Base-by-base conservation (phyloP, 2,329 filamentous ascomycete genomes). In the Aspergillus arachidicola region DNA sequence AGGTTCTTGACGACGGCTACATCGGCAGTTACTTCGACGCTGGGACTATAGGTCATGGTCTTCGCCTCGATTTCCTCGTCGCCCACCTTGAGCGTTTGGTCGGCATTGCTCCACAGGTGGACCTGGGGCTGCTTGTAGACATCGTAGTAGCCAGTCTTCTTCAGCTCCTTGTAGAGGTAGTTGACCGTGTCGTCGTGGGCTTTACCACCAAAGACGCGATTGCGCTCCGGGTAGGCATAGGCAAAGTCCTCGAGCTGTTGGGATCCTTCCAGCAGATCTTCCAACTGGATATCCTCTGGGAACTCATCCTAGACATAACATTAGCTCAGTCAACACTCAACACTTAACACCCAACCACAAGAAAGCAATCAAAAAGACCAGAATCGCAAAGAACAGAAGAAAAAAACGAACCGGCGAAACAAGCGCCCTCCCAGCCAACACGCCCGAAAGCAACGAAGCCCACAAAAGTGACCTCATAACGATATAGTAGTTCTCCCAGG, bases 31-130 rank as follows among this genome's bases (percentile, higher is more conserved):
- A 69, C 60, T 14, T 75, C 67, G 32, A 68, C 69, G 34, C 72
- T 73, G 14, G 91, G 91, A 2, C 88, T 91, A 70, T 92, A 83
- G 56, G 85, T 83, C 84, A 92, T 89, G 26, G 88, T 79, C 0
- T 75, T 71, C 1, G 86, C 85, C 0, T 82, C 80, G 61, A 81
- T 73, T 16, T 84, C 66, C 61, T 84, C 72, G 30, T 84, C 87
- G 34, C 90, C 72, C 9, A 87, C 81, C 1, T 89, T 82, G 14
- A 85, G 82, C 28, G 80, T 86, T 74, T 90, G 84, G 65, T 81
- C 84, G 45, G 90, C 83, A 64, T 83, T 84, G 66, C 87, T 88
- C 51, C 85, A 83, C 1, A 87, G 84, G 53, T 89, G 73, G 16
- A 85, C 81, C 74, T 91, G 91, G 0, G 83, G 78, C 79, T 92